Conservation (phyloP, 495 filamentous ascomycete genomes). For the Poronia punctata region DNA sequence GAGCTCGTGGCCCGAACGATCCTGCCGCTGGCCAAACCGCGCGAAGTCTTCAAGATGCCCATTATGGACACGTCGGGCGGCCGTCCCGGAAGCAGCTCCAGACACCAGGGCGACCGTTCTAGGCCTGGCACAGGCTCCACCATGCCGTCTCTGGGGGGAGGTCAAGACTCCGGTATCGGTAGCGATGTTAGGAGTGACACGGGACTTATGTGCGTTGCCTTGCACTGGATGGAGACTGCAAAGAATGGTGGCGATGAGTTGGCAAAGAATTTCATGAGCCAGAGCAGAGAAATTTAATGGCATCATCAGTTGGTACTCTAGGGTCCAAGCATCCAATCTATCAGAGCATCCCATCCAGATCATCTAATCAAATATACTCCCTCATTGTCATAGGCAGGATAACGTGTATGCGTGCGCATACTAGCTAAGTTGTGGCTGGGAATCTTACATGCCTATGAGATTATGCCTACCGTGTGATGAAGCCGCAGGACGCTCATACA, state of each 20-base stretch:
- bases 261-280: conserved; percentile 76
- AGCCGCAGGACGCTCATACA: no score
- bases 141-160: conserved; percentile 18
- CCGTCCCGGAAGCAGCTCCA: conserved; percentile 24
- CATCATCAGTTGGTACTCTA: no score
- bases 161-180: conserved; percentile 29
- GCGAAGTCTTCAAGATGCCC: conserved; percentile 86
- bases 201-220: conserved; percentile 87
- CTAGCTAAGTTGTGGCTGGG: no score
- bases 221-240: conserved; percentile 97
- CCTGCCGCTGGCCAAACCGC: conserved; percentile 73
- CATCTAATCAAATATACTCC: no score
- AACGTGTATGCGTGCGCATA: no score
- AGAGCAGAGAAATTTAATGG: conserved; percentile 42
- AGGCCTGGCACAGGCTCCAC: conserved; percentile 19
- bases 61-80: conserved; percentile 67
- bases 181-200: conserved; percentile 67
- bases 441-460: no score
- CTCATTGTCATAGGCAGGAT: no score
- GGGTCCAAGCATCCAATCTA: no score
- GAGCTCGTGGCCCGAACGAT: conserved; percentile 80
- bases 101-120: conserved; percentile 20
- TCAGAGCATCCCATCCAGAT: no score
- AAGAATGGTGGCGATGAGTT: conserved; percentile 81
- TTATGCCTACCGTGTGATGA: no score